Percentiles rank a stretch among this genome's conserved stretches.
phyloP scores from a whole-genome alignment of 306 rosid species.

The Cicer yamashitae region DNA sequence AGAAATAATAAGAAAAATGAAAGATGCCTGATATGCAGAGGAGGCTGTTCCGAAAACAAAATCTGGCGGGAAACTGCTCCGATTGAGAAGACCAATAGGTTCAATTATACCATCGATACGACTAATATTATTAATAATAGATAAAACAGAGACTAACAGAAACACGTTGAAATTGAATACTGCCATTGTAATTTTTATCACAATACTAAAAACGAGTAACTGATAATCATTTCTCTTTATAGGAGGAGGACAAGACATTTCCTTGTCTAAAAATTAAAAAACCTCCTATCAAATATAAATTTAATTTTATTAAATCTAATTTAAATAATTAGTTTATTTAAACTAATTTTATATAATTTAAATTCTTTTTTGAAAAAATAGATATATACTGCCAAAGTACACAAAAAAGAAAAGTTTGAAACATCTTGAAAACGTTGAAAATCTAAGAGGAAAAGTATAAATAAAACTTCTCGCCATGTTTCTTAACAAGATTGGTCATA shows the following conservation, averaged over 20 bases:
- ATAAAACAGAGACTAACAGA: neutral
- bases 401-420: too few relatives aligned
- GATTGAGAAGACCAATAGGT: neutral
- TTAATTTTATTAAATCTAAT: too few relatives aligned
- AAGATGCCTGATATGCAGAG: neutral
- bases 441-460: too few relatives aligned
- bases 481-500: too few relatives aligned
- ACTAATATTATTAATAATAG: neutral
- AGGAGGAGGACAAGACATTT: neutral
- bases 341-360: too few relatives aligned
- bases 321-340: too few relatives aligned
- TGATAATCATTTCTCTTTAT: neutral
- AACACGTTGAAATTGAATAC: neutral
- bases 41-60: conserved; percentile 31
- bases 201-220: neutral
- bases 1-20: neutral
- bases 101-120: neutral
- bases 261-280: neutral
- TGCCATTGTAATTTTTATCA: neutral
- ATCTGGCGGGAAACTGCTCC: neutral
- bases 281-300: too few relatives aligned
- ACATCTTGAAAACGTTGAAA: too few relatives aligned
- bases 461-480: too few relatives aligned
- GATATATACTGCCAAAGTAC: too few relatives aligned
- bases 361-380: too few relatives aligned